Conservation (phyloP, 192 early-diverging fungal species). For the Dissophora globulifera region DNA sequence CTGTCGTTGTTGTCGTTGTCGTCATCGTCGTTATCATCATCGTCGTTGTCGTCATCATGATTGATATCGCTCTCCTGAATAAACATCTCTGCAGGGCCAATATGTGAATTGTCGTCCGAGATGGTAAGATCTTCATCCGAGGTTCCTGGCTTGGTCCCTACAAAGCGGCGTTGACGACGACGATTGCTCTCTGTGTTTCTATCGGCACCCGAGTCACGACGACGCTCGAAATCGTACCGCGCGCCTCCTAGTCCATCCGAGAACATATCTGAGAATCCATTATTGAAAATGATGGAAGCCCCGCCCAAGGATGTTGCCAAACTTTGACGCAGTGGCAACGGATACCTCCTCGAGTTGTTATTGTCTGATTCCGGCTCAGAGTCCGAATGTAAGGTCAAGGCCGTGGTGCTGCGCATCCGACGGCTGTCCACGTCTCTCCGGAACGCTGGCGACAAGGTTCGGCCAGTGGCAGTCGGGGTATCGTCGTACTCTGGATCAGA, state of each 20-base stretch:
- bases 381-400: constrained; percentile 27
- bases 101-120: constrained; percentile 3
- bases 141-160: constrained; percentile 6
- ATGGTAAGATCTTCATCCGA: constrained; percentile 18
- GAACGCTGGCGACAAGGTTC: not conserved
- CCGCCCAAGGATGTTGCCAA: not conserved
- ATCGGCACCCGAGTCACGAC: not conserved
- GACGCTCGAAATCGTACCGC: not conserved
- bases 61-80: constrained; percentile 7
- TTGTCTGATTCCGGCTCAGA: constrained; percentile 16
- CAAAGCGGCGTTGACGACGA: constrained; percentile 1
- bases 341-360: not conserved
- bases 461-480: not conserved
- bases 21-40: not conserved
- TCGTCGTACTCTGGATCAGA: constrained; percentile 25
- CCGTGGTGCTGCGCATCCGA: constrained; percentile 15
- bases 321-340: not conserved
- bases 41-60: constrained; percentile 17
- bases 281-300: constrained; percentile 15
- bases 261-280: constrained; percentile 8
- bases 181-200: not conserved
- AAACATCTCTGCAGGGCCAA: constrained; percentile 11
- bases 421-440: not conserved
- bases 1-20: constrained; percentile 3
- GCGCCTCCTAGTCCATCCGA: not conserved